These are phyloP conservation scores for Sphaerobolus stellatus DNA, from an alignment of 1,284 basidiomycete genomes.

Conservation along the genomic window DNA sequence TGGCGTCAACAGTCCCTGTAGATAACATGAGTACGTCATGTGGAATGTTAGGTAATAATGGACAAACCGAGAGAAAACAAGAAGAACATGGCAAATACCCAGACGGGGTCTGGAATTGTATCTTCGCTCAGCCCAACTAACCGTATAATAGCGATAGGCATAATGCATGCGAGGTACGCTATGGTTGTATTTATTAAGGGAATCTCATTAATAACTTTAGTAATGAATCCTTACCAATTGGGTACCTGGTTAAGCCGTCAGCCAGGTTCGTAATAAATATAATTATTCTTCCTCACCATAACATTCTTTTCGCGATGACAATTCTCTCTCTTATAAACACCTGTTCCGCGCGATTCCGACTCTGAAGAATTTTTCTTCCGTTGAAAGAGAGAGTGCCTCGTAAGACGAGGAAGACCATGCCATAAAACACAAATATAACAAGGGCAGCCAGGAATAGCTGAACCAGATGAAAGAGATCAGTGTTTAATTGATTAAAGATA, in stretches of 20 bases:
- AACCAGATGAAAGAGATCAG: not conserved
- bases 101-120: slow-evolving; percentile 2
- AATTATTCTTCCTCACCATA: slow-evolving; percentile 5
- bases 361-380: slow-evolving; percentile 31
- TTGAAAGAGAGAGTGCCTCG: slow-evolving; percentile 45
- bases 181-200: not conserved
- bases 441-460: slow-evolving; percentile 53
- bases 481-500: not conserved
- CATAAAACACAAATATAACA: slow-evolving; percentile 48
- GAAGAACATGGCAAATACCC: slow-evolving; percentile 14
- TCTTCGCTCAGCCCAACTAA: slow-evolving; percentile 8
- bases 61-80: slow-evolving; percentile 12
- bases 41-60: not conserved
- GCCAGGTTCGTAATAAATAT: not conserved
- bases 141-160: slow-evolving; percentile 14
- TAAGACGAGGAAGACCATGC: slow-evolving; percentile 46
- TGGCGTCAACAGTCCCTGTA: slow-evolving; percentile 9
- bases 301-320: slow-evolving; percentile 12
- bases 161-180: slow-evolving; percentile 12
- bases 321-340: slow-evolving; percentile 6
- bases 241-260: slow-evolving; percentile 5
- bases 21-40: not conserved
- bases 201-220: not conserved
- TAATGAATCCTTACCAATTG: slow-evolving; percentile 11
- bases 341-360: slow-evolving; percentile 1